These are phyloP conservation scores for Atkinsonella hypoxylon DNA, from an alignment of 2,329 filamentous ascomycete species.

Conservation along the genomic window DNA sequence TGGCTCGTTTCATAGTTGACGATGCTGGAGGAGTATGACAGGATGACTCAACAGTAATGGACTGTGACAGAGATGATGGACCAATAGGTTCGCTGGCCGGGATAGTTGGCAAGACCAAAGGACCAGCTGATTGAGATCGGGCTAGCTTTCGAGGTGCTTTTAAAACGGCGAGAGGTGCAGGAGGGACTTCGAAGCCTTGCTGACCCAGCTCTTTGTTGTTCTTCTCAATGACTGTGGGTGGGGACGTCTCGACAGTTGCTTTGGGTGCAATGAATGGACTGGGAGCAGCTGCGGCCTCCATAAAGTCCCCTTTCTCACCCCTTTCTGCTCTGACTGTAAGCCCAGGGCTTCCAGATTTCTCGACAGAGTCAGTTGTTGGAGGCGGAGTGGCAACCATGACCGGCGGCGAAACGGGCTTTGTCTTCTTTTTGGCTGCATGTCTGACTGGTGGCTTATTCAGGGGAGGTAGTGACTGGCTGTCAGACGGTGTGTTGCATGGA, in stretches of 20 bases:
- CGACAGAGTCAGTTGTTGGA: conserved; percentile 25
- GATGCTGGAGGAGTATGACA: conserved; percentile 21
- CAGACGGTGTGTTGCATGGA: conserved; percentile 2
- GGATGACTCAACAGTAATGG: conserved; percentile 9
- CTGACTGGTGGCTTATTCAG: conserved; percentile 12
- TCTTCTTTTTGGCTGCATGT: conserved; percentile 11
- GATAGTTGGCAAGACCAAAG: conserved; percentile 23
- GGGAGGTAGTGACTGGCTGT: conserved; percentile 14
- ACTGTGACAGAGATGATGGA: conserved; percentile 28
- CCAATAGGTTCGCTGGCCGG: conserved; percentile 39
- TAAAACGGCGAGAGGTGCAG: neutral
- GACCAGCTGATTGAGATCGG: conserved; percentile 26
- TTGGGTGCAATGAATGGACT: conserved; percentile 6
- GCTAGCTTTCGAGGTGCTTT: conserved; percentile 15
- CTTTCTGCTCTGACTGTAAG: neutral
- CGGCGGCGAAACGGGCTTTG: conserved; percentile 12
- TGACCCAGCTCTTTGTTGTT: neutral
- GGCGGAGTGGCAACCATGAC: conserved; percentile 24
- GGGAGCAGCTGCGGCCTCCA: neutral
- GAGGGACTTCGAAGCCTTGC: neutral
- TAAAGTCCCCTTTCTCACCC: neutral
- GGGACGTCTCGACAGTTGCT: neutral
- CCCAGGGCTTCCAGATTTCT: conserved; percentile 20
- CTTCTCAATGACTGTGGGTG: neutral
- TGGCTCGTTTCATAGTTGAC: conserved; percentile 25